Evolutionary conservation across 129 eudicot species (phyloP).

Genomic region (Tanacetum coccineum): DNA sequence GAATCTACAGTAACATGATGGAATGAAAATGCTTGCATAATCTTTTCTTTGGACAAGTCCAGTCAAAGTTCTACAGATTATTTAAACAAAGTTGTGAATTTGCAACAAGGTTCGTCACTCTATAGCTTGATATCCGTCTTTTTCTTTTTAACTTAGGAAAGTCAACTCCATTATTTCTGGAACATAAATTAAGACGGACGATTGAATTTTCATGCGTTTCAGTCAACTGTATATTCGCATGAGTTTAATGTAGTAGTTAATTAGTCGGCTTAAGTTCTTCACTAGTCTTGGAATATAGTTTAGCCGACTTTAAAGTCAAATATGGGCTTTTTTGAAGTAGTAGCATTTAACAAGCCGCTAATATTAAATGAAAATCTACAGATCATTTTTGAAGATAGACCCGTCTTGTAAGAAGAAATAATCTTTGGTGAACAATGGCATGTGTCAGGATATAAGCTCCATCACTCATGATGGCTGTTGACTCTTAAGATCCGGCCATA

Average conservation of each 20-base stretch:
- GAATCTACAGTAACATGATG: conserved; percentile 31
- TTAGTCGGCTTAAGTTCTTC: conserved; percentile 7
- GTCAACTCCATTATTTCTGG: background rate
- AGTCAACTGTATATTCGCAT: background rate
- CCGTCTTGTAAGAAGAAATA: background rate
- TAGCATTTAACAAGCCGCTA: conserved; percentile 12
- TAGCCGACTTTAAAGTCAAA: conserved; percentile 18
- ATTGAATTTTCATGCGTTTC: background rate
- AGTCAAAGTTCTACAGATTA: conserved; percentile 1
- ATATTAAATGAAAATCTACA: conserved; percentile 14
- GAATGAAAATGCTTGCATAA: background rate
- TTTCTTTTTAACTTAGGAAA: background rate
- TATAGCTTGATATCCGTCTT: background rate
- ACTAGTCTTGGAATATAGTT: background rate
- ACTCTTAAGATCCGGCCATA: too few relatives aligned
- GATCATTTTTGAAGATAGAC: conserved; percentile 4
- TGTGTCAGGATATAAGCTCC: conserved; percentile 19
- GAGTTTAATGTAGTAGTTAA: conserved; percentile 5
- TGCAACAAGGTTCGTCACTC: conserved; percentile 24
- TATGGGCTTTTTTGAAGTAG: background rate
- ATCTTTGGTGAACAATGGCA: conserved; percentile 14
- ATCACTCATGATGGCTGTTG: too few relatives aligned
- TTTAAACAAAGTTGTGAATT: conserved; percentile 4
- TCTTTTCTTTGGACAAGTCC: background rate
- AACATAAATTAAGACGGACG: background rate